phyloP scores from a whole-genome alignment of 176 grass and related monocot genomes.

The Juncus effusus region DNA sequence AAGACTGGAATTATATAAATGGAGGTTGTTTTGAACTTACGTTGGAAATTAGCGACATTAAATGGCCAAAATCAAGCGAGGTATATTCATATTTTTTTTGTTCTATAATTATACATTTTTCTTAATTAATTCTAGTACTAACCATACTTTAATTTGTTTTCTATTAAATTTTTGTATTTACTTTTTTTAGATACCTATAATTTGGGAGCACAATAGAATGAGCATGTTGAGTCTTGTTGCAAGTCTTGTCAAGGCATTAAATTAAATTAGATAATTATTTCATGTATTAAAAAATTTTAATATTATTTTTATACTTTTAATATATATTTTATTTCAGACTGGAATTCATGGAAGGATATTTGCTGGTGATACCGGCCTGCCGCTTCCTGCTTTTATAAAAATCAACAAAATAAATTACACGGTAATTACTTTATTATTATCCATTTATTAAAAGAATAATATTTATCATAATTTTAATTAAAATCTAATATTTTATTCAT shows the following conservation, averaged over 20 bases:
- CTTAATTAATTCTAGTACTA: conserved; percentile 2
- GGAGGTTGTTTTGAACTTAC: conserved; percentile 95
- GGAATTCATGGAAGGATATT: conserved; percentile 95
- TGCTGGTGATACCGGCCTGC: conserved; percentile 62
- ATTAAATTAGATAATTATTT: conserved; percentile 7
- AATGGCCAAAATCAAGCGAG: conserved; percentile 90
- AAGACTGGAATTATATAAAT: conserved; percentile 99
- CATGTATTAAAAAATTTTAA: not conserved
- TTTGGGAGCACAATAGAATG: conserved; percentile 90
- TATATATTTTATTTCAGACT: conserved; percentile 36
- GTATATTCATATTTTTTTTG: conserved; percentile 34
- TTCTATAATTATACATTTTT: conserved; percentile 18
- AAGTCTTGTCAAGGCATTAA: conserved; percentile 68
- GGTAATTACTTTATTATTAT: conserved; percentile 41
- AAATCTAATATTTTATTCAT: not conserved
- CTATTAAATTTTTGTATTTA: conserved; percentile 12
- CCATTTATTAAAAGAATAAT: not conserved
- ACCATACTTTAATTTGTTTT: no score
- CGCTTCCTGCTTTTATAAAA: conserved; percentile 56
- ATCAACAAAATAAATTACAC: conserved; percentile 61
- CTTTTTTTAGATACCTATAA: conserved; percentile 52
- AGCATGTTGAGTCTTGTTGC: conserved; percentile 93
- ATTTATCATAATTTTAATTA: not conserved
- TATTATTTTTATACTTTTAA: not conserved
- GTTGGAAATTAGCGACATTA: conserved; percentile 85